phyloP scores from a whole-genome alignment of 306 rosid species.

The Vigna reflexopilosa region DNA sequence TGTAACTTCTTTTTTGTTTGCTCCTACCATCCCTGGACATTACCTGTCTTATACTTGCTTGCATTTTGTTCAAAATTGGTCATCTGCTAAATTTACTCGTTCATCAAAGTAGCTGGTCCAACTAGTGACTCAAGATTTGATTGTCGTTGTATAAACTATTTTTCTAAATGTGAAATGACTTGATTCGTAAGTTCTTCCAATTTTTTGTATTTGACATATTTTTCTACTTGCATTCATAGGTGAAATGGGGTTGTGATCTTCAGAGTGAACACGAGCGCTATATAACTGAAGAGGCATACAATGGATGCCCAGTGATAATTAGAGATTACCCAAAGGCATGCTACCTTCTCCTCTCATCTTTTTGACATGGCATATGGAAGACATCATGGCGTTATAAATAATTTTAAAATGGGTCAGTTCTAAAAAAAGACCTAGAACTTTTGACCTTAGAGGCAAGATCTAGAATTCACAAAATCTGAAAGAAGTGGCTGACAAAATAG shows the following conservation, averaged over 20 bases:
- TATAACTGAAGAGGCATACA: slow-evolving; percentile 89
- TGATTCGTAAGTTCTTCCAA: slow-evolving; percentile 24
- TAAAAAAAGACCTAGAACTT: slow-evolving; percentile 11
- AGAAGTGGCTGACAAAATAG: slow-evolving; percentile 20
- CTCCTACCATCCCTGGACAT: slow-evolving; percentile 15
- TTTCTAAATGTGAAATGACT: background rate
- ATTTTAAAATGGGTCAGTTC: background rate
- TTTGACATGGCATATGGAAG: background rate
- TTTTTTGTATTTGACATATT: slow-evolving; percentile 29
- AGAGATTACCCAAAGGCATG: slow-evolving; percentile 96
- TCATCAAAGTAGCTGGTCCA: background rate
- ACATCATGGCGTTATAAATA: slow-evolving; percentile 25
- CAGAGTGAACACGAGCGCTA: slow-evolving; percentile 98
- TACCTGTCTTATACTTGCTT: slow-evolving; percentile 6
- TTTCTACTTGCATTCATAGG: slow-evolving; percentile 53
- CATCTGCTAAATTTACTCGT: background rate
- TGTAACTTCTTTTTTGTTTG: slow-evolving; percentile 15
- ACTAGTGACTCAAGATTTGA: slow-evolving; percentile 5
- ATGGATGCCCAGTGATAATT: slow-evolving; percentile 88
- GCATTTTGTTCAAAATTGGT: background rate
- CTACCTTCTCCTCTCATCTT: slow-evolving; percentile 40
- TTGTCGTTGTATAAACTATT: slow-evolving; percentile 17
- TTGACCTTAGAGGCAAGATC: background rate
- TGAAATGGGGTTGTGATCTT: slow-evolving; percentile 96
- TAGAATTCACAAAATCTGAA: background rate